Percentiles rank a stretch among this genome's conserved stretches.
Evolutionary conservation across 768 basidiomycete species (phyloP).

Genomic region (Rhodotorula sphaerocarpa): DNA sequence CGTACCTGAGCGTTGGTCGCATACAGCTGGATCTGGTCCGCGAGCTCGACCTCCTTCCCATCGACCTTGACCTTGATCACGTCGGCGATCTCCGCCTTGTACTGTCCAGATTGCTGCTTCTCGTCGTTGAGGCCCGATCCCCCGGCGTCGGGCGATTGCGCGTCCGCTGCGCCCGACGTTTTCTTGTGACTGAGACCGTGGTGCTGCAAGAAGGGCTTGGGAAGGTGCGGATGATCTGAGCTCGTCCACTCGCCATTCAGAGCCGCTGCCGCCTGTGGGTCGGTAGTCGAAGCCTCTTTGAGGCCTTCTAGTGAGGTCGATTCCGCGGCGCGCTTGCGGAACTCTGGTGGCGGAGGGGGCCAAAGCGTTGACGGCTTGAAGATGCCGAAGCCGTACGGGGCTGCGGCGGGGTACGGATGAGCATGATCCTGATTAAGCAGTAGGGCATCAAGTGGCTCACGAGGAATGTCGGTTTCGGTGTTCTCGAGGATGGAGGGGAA

Average conservation of each 20-base stretch:
- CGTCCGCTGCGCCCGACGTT: conserved; percentile 17
- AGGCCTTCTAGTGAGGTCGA: conserved; percentile 22
- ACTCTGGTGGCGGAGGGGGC: conserved; percentile 44
- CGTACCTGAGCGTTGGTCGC: conserved; percentile 65
- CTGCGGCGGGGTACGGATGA: not conserved
- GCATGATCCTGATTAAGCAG: not conserved
- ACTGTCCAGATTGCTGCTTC: not conserved
- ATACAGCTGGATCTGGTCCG: conserved; percentile 65
- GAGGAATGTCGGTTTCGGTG: conserved; percentile 58
- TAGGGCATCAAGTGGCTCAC: conserved; percentile 1
- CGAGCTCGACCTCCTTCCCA: conserved; percentile 41
- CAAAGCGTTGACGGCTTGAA: conserved; percentile 46
- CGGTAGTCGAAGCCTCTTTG: conserved; percentile 12
- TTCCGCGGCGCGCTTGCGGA: conserved; percentile 38
- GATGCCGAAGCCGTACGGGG: conserved; percentile 44
- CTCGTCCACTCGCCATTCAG: not conserved
- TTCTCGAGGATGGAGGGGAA: conserved; percentile 82
- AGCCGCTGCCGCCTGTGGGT: too few species aligned
- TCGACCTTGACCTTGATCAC: conserved; percentile 41
- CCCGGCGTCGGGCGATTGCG: not conserved
- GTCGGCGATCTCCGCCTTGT: conserved; percentile 22
- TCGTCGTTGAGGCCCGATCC: not conserved
- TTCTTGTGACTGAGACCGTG: too few species aligned
- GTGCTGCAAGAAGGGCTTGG: not conserved
- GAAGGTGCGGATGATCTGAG: conserved; percentile 4